These are phyloP conservation scores for Aspergillus vadensis DNA, from an alignment of 2,329 filamentous ascomycete species.

Conservation along the genomic window DNA sequence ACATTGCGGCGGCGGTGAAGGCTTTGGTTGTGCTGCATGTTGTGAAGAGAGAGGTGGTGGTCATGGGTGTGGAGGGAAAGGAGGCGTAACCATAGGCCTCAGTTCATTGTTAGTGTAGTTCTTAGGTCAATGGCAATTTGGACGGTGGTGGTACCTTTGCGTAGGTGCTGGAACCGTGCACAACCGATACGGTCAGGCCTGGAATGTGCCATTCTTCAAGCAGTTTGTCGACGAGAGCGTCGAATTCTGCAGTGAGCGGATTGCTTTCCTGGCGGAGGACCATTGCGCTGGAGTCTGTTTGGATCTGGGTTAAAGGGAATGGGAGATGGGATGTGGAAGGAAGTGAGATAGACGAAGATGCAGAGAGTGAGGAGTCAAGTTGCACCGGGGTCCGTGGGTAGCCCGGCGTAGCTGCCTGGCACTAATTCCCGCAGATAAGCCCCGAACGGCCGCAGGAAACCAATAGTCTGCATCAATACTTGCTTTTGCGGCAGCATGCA, in stretches of 20 bases:
- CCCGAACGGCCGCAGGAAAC: neutral
- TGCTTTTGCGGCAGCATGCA: neutral
- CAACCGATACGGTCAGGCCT: slow-evolving; percentile 32
- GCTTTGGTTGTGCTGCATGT: slow-evolving; percentile 33
- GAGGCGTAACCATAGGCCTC: slow-evolving; percentile 1
- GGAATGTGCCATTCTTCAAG: slow-evolving; percentile 34
- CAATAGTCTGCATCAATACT: neutral
- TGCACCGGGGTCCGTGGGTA: neutral
- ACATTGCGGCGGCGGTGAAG: slow-evolving; percentile 28
- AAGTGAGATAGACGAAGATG: neutral
- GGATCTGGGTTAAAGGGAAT: no score
- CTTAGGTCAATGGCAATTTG: neutral
- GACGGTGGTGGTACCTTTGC: slow-evolving; percentile 24
- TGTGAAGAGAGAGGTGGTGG: slow-evolving; percentile 21
- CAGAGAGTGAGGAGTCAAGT: neutral
- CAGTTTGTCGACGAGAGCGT: slow-evolving; percentile 21
- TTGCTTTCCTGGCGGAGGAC: neutral
- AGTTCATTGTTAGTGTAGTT: neutral
- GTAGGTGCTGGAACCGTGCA: slow-evolving; percentile 29
- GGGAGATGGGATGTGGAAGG: neutral
- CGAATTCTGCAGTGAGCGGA: slow-evolving; percentile 22
- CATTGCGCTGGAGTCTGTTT: neutral
- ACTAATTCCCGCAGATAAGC: neutral
- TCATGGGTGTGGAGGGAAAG: neutral
- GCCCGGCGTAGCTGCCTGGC: neutral